These are phyloP conservation scores for Phytophthora agathidicida DNA, from an alignment of 352 stramenopile species.

Conservation along the genomic window DNA sequence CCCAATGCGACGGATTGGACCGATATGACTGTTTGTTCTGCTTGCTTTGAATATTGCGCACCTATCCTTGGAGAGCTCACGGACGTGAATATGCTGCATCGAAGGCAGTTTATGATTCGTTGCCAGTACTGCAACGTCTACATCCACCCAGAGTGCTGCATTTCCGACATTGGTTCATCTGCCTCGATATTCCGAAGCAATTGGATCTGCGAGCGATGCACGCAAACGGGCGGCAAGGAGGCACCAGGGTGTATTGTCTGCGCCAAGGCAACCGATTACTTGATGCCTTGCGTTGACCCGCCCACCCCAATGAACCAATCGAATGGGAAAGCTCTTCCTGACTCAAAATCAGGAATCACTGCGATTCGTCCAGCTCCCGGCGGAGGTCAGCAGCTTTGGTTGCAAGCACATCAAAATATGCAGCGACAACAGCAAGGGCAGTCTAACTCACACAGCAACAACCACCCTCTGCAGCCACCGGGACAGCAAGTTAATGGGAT, in stretches of 20 bases:
- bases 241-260: constrained; percentile 64
- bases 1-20: constrained; percentile 53
- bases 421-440: constrained; percentile 26
- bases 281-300: constrained; percentile 71
- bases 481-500: constrained; percentile 18
- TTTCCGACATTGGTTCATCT: constrained; percentile 70
- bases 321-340: constrained; percentile 13
- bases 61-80: constrained; percentile 49
- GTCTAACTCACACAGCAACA: not conserved
- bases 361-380: constrained; percentile 23
- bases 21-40: constrained; percentile 71
- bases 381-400: constrained; percentile 37
- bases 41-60: constrained; percentile 79
- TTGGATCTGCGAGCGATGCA: constrained; percentile 88
- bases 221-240: constrained; percentile 45
- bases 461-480: not conserved
- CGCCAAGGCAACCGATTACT: constrained; percentile 70
- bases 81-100: constrained; percentile 62
- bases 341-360: constrained; percentile 5
- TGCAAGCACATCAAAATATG: constrained; percentile 36
- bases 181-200: constrained; percentile 72
- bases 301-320: constrained; percentile 1
- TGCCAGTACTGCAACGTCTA: constrained; percentile 88
- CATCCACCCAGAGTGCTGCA: constrained; percentile 81
- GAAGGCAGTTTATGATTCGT: constrained; percentile 84